A percentile compares a stretch with the other conserved stretches of the same genome.
phyloP scores from a whole-genome alignment of 768 basidiomycete genomes.

The Kwoniella bestiolae region DNA sequence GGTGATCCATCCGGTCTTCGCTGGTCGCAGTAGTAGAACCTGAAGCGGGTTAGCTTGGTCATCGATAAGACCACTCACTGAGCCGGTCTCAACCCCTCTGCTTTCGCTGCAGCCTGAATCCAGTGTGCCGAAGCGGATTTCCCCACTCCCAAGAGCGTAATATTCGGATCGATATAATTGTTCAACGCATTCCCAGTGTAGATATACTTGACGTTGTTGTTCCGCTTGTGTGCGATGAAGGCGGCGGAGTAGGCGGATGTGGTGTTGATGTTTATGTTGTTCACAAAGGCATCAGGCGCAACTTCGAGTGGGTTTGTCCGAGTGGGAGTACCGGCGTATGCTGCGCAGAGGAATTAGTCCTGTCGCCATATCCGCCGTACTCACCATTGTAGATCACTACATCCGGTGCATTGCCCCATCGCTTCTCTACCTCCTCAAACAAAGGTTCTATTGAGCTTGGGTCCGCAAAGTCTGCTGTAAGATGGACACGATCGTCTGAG shows the following conservation, averaged over 20 bases:
- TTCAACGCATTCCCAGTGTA: conserved; percentile 11
- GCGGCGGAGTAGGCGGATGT: conserved; percentile 3
- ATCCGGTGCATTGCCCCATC: conserved; percentile 8
- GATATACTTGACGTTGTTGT: conserved; percentile 2
- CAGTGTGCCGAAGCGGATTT: conserved; percentile 8
- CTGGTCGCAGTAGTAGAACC: conserved; percentile 14
- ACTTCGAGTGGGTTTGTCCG: not conserved
- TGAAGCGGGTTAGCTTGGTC: not conserved
- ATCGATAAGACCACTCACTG: not conserved
- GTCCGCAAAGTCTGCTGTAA: conserved; percentile 1
- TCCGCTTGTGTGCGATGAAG: not conserved
- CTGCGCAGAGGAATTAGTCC: not conserved
- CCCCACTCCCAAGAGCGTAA: conserved; percentile 1
- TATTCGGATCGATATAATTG: not conserved
- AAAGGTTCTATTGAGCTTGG: conserved; percentile 1
- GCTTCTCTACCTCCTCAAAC: conserved; percentile 4
- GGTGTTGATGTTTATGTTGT: conserved; percentile 1
- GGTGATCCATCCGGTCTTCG: not conserved
- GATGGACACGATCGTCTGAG: not conserved
- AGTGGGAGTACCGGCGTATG: not conserved
- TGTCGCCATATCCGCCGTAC: not conserved
- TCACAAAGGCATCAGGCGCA: not conserved
- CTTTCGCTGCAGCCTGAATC: conserved; percentile 1
- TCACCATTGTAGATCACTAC: conserved; percentile 13
- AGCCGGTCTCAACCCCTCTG: conserved; percentile 3